Base-by-base conservation (phyloP, 1,139 yeast species). In the Magnusiomyces suaveolens region DNA sequence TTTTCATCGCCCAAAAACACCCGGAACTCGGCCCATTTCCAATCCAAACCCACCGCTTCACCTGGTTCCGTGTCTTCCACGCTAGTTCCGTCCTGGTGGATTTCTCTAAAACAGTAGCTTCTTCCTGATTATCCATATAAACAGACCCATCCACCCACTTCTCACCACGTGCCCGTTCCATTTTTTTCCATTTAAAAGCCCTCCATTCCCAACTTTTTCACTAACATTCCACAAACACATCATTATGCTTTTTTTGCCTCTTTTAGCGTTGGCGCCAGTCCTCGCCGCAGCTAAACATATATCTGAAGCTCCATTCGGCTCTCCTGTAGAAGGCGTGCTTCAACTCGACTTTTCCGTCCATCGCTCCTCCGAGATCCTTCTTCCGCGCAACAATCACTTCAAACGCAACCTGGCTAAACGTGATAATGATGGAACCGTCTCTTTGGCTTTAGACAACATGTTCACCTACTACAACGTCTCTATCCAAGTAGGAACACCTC, bases 401-500 rank as follows among this genome's bases (percentile, higher is more conserved):
- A 24, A n/a, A 6, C 44, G n/a, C 18, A 3, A 6, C 8, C 25
- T 41, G 4, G 25, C 3, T 3, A 18, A 21, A 4, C 44, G 44
- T 16, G 25, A 21, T 3, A 4, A 3, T 21, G 36, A 32, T 14
- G 14, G 12, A 14, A 21, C 25, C 12, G 24, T 36, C 18, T 36
- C 41, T 10, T 24, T 21, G 4, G 6, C 8, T 12, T 25, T 41
- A 3, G 25, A 21, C 10, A 67, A 67, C 57, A 60, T 62, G 49
- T 63, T 66, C 46, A 62, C 66, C 20, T 63, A 65, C 57, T 79
- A 77, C 63, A 68, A 75, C n/a, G 69, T 77, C 3, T 68, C 71
- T 12, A 56, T 81, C 18, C 63, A 66, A 16, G 62, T 84, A 20
- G 90, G 92, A 2, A 76, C 85, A 0, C 75, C 81, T 6, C 65